Percentiles rank a stretch among this genome's conserved stretches.
These are phyloP conservation scores for Populus ilicifolia DNA, from an alignment of 345 rosid genomes.

Conservation along the genomic window DNA sequence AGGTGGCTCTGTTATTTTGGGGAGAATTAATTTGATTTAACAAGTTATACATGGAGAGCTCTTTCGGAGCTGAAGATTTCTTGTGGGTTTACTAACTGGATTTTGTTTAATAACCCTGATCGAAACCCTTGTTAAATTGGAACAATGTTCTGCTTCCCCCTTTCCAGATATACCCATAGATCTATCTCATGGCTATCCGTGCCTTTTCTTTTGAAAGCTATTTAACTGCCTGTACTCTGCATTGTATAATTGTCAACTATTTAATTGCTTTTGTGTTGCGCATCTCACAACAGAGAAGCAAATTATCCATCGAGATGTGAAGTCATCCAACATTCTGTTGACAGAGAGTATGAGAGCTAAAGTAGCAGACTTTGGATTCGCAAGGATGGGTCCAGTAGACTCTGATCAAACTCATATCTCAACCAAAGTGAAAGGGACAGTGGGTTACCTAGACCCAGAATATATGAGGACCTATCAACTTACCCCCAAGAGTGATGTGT, in stretches of 20 bases:
- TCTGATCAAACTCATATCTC: constrained; percentile 68
- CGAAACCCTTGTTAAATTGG: background rate
- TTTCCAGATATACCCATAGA: background rate
- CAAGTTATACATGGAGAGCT: background rate
- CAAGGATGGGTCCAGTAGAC: constrained; percentile 67
- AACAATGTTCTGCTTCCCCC: background rate
- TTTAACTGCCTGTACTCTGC: background rate
- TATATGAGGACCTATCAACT: constrained; percentile 93
- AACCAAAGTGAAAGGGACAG: constrained; percentile 90
- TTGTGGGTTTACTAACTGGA: background rate
- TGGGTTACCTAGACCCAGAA: constrained; percentile 96
- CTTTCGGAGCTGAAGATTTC: background rate
- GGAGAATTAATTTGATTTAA: background rate
- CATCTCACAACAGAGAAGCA: constrained; percentile 59
- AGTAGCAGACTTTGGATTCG: constrained; percentile 95
- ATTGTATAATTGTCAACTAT: background rate
- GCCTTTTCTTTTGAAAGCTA: background rate
- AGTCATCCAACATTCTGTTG: constrained; percentile 88
- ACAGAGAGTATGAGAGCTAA: constrained; percentile 93
- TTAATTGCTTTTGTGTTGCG: background rate
- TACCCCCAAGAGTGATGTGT: constrained; percentile 87
- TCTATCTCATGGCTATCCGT: background rate
- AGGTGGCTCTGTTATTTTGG: background rate
- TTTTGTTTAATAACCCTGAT: background rate
- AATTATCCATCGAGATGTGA: constrained; percentile 91